Conservation (phyloP, 495 filamentous ascomycete species). For the Xylaria acuta region DNA sequence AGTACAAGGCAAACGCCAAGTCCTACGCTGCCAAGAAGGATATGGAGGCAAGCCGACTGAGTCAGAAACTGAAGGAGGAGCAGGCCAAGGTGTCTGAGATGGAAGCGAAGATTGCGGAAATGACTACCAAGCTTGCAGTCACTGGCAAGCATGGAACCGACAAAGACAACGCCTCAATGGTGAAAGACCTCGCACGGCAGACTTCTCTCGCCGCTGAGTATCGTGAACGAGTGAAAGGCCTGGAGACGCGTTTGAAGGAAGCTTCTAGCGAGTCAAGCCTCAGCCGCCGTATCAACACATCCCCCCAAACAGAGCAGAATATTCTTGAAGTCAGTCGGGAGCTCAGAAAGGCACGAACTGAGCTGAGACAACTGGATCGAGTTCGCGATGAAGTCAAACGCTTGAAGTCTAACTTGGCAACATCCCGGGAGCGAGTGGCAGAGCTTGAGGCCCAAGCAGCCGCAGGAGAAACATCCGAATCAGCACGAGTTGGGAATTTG, state of each 20-base stretch:
- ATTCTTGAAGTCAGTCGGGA: conserved; percentile 53
- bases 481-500: conserved; percentile 47
- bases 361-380: conserved; percentile 56
- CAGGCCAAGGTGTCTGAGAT: conserved; percentile 61
- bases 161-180: conserved; percentile 56
- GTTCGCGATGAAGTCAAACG: conserved; percentile 55
- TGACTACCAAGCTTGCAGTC: conserved; percentile 60
- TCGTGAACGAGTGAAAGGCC: conserved; percentile 67
- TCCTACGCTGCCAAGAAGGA: conserved; percentile 92
- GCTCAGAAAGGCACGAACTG: conserved; percentile 53
- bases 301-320: conserved; percentile 53
- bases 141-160: conserved; percentile 47
- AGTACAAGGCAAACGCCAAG: conserved; percentile 83
- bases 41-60: conserved; percentile 72
- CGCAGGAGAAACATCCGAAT: conserved; percentile 46
- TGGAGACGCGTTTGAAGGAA: conserved; percentile 61
- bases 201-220: conserved; percentile 71
- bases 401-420: conserved; percentile 53
- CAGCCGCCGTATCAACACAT: conserved; percentile 39
- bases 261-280: conserved; percentile 44
- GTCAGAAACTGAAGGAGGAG: conserved; percentile 72
- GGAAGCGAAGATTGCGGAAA: conserved; percentile 67
- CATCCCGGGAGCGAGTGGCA: conserved; percentile 50
- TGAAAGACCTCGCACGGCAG: conserved; percentile 68
- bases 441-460: conserved; percentile 57